Conservation (phyloP, 345 rosid genomes). For the Aquilaria yunnanensis region DNA sequence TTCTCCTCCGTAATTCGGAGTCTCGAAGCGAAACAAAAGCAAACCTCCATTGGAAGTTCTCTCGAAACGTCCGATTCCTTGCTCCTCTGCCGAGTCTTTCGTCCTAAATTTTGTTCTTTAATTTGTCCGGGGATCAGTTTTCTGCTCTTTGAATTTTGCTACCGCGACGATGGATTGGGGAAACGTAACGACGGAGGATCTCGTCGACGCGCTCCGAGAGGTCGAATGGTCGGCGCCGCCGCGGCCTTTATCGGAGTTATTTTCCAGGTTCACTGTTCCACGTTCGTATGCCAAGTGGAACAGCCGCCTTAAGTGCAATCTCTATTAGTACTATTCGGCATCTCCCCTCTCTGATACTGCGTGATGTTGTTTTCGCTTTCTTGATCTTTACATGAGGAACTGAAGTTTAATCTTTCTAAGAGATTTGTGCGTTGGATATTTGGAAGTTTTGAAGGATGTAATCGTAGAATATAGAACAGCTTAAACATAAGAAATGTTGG, state of each 20-base stretch:
- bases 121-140: not conserved
- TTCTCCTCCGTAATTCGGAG: too few species aligned
- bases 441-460: too few species aligned
- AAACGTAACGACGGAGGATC: constrained; percentile 79
- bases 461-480: too few species aligned
- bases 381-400: not conserved
- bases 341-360: constrained; percentile 2
- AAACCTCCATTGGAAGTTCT: not conserved
- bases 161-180: constrained; percentile 76
- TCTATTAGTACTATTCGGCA: constrained; percentile 59
- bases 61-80: not conserved
- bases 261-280: constrained; percentile 77
- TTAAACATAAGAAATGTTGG: too few species aligned
- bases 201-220: constrained; percentile 86
- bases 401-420: too few species aligned
- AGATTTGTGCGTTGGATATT: too few species aligned
- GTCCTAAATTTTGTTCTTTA: not conserved
- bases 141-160: not conserved
- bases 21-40: too few species aligned
- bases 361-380: not conserved
- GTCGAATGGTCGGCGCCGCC: constrained; percentile 97
- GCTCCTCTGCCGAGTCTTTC: not conserved
- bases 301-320: constrained; percentile 95
- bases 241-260: constrained; percentile 76
- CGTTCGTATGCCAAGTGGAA: constrained; percentile 70